phyloP scores from a whole-genome alignment of 768 basidiomycete species.

The Kwoniella shandongensis region DNA sequence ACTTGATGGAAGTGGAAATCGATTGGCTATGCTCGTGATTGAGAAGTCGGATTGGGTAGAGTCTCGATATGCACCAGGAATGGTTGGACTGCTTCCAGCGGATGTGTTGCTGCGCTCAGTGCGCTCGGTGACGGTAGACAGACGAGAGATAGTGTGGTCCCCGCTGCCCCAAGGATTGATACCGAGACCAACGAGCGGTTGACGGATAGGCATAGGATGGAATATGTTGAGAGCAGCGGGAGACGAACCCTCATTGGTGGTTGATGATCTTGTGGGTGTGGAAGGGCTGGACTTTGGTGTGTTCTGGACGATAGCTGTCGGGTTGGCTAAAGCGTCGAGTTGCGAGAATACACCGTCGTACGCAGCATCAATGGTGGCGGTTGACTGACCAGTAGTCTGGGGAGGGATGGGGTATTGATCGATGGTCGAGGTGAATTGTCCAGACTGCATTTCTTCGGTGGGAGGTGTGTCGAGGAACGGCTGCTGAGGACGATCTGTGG shows the following conservation, averaged over 20 bases:
- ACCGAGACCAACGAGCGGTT: slow-evolving; percentile 22
- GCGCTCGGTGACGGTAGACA: slow-evolving; percentile 37
- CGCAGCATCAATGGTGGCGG: slow-evolving; percentile 39
- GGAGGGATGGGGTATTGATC: slow-evolving; percentile 8
- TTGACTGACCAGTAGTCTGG: slow-evolving; percentile 41
- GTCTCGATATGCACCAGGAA: slow-evolving; percentile 16
- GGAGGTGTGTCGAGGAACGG: background rate
- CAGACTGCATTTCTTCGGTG: slow-evolving; percentile 9
- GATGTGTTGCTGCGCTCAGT: slow-evolving; percentile 31
- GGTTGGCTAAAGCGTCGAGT: slow-evolving; percentile 34
- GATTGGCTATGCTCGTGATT: slow-evolving; percentile 21
- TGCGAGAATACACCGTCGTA: slow-evolving; percentile 42
- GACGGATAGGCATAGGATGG: slow-evolving; percentile 17
- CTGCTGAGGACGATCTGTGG: slow-evolving; percentile 5
- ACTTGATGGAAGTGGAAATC: slow-evolving; percentile 35
- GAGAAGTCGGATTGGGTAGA: slow-evolving; percentile 8
- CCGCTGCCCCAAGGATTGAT: slow-evolving; percentile 15
- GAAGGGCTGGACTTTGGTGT: background rate
- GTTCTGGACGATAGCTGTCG: background rate
- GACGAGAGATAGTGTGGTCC: slow-evolving; percentile 9
- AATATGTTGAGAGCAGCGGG: background rate
- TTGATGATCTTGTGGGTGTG: too few species aligned
- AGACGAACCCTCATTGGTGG: background rate
- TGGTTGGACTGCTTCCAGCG: slow-evolving; percentile 4
- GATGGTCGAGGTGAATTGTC: slow-evolving; percentile 1